A percentile compares a stretch with the other conserved stretches of the same genome.
Evolutionary conservation across 768 basidiomycete genomes (phyloP).

Genomic region (Suillus decipiens): DNA sequence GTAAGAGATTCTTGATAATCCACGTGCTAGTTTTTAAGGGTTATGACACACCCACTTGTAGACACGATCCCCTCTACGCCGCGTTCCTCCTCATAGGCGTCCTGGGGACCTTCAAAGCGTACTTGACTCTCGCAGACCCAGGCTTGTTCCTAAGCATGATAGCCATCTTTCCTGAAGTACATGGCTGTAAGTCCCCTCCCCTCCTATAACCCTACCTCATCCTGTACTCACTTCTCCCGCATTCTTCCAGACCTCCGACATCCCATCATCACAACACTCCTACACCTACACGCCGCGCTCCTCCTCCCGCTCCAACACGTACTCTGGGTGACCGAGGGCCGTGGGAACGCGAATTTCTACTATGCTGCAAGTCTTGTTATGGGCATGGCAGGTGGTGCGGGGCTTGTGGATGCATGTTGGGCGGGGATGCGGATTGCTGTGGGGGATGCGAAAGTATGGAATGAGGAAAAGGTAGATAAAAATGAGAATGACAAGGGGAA

Average conservation of each 20-base stretch:
- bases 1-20: conserved; percentile 38
- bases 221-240: background rate
- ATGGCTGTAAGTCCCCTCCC: conserved; percentile 61
- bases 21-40: background rate
- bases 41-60: conserved; percentile 27
- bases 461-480: conserved; percentile 39
- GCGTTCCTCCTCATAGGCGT: conserved; percentile 75
- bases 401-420: conserved; percentile 78
- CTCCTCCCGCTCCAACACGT: conserved; percentile 91
- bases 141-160: conserved; percentile 85
- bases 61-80: conserved; percentile 85
- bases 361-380: conserved; percentile 96
- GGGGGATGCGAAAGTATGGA: conserved; percentile 50
- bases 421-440: conserved; percentile 80
- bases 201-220: background rate
- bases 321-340: conserved; percentile 88
- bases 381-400: conserved; percentile 84
- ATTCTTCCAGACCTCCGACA: conserved; percentile 68
- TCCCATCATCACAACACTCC: conserved; percentile 79
- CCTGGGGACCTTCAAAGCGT: conserved; percentile 85
- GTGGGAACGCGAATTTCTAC: conserved; percentile 98
- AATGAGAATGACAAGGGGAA: conserved; percentile 30
- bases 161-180: conserved; percentile 79
- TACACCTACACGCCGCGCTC: conserved; percentile 81
- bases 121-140: conserved; percentile 88